These are phyloP conservation scores for Nicotiana attenuata DNA, from an alignment of 257 asterid species.

Conservation along the genomic window DNA sequence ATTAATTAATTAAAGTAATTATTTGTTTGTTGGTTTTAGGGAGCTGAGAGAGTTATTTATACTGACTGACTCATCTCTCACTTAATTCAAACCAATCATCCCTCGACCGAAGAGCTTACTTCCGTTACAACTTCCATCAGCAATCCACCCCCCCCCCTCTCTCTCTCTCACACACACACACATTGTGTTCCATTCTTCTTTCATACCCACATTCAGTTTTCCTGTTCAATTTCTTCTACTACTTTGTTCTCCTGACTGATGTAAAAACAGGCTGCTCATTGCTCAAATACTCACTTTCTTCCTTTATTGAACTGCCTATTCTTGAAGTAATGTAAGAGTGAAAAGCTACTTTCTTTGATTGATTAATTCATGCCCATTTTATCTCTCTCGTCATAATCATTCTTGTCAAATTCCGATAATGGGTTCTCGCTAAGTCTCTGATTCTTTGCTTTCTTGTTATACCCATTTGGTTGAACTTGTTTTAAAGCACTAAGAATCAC, in stretches of 20 bases:
- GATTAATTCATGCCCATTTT: not conserved
- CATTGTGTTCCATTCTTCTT: not conserved
- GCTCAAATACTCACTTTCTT: not conserved
- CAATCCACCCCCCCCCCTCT: not conserved
- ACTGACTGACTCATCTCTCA: not conserved
- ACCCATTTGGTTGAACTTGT: constrained; percentile 6
- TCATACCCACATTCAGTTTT: not conserved
- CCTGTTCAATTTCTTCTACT: not conserved
- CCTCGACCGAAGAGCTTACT: constrained; percentile 8
- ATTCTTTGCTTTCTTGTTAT: not conserved
- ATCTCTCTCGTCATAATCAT: not conserved
- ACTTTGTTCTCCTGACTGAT: not conserved
- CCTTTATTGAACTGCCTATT: not conserved
- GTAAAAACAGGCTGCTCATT: not conserved
- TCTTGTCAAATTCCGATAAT: not conserved
- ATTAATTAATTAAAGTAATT: not conserved
- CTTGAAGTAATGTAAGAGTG: constrained; percentile 8
- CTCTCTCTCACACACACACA: not conserved
- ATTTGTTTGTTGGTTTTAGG: not conserved
- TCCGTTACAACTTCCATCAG: not conserved
- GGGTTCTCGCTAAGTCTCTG: constrained; percentile 7
- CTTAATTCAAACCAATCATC: not conserved
- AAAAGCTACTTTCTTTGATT: not conserved
- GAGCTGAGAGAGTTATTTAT: not conserved
- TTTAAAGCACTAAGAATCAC: not conserved